A percentile compares a stretch with the other conserved stretches of the same genome.
These are phyloP conservation scores for Aspergillus tubingensis DNA, from an alignment of 2,329 filamentous ascomycete species.

Conservation along the genomic window DNA sequence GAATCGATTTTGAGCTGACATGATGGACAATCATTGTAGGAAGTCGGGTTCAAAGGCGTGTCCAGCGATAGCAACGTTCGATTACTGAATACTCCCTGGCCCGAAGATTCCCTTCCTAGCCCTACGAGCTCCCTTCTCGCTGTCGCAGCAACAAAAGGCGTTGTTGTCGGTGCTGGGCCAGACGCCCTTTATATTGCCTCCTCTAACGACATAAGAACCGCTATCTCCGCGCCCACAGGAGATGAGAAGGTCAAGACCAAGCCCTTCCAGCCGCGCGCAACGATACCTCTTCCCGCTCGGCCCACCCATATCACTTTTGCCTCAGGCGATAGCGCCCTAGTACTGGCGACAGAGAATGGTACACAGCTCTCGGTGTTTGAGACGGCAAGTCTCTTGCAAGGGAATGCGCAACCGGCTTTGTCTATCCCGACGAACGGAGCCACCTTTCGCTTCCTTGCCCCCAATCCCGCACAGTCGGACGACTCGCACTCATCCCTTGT, in stretches of 20 bases:
- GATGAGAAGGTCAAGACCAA: constrained; percentile 64
- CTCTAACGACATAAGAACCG: constrained; percentile 75
- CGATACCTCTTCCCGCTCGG: constrained; percentile 69
- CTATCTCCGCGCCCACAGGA: constrained; percentile 64
- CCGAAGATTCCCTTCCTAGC: constrained; percentile 66
- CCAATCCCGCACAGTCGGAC: constrained; percentile 69
- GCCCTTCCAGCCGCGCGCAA: constrained; percentile 71
- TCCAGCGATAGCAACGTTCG: constrained; percentile 80
- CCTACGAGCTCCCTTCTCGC: constrained; percentile 80
- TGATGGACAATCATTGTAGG: constrained; percentile 45
- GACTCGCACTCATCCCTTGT: constrained; percentile 66
- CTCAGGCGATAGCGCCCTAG: constrained; percentile 80
- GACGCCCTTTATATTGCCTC: constrained; percentile 74
- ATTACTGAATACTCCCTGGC: constrained; percentile 76
- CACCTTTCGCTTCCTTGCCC: constrained; percentile 70
- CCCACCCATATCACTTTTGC: constrained; percentile 90
- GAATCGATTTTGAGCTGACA: background rate
- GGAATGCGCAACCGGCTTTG: constrained; percentile 67
- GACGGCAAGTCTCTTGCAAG: constrained; percentile 66
- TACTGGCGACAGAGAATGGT: constrained; percentile 78
- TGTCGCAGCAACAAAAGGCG: constrained; percentile 74
- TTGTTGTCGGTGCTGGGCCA: constrained; percentile 85
- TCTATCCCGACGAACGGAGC: constrained; percentile 76
- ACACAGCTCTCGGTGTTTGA: constrained; percentile 84
- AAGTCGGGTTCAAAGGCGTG: constrained; percentile 77